Conservation (phyloP, 768 basidiomycete genomes). For the Panaeolus cyanescens region DNA sequence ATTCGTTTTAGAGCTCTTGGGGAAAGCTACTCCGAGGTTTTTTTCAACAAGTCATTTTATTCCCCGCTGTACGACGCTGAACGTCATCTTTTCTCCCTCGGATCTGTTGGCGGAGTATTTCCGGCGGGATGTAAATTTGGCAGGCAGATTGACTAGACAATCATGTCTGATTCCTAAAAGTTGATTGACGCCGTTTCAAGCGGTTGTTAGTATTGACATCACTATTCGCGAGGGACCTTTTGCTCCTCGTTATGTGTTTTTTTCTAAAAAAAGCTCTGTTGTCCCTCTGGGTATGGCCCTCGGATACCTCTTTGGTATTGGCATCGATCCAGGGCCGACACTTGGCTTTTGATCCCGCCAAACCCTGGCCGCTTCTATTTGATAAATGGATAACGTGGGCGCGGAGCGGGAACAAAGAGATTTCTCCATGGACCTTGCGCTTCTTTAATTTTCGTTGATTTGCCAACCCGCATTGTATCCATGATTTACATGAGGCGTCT, state of each 20-base stretch:
- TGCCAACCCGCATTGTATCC: not conserved
- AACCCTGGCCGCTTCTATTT: not conserved
- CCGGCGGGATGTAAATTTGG: not conserved
- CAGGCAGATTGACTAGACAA: not conserved
- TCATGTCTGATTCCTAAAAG: not conserved
- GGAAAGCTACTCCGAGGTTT: not conserved
- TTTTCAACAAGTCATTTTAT: not conserved
- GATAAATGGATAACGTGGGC: not conserved
- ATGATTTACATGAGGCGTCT: not conserved
- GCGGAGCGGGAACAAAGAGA: not conserved
- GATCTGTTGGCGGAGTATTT: not conserved
- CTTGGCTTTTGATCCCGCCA: not conserved
- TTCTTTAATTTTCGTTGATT: not conserved
- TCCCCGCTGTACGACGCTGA: not conserved
- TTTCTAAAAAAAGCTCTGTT: too few relatives aligned
- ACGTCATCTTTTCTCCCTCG: not conserved
- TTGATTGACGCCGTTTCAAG: not conserved
- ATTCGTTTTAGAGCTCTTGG: not conserved
- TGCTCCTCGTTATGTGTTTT: not conserved
- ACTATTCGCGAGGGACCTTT: not conserved
- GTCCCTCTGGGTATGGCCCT: too few relatives aligned
- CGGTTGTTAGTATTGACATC: not conserved
- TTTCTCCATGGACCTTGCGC: not conserved
- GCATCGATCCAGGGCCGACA: not conserved
- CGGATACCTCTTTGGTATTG: not conserved